Conservation (phyloP, 371 early-diverging fungal species). For the Syncephalastrum sp. region DNA sequence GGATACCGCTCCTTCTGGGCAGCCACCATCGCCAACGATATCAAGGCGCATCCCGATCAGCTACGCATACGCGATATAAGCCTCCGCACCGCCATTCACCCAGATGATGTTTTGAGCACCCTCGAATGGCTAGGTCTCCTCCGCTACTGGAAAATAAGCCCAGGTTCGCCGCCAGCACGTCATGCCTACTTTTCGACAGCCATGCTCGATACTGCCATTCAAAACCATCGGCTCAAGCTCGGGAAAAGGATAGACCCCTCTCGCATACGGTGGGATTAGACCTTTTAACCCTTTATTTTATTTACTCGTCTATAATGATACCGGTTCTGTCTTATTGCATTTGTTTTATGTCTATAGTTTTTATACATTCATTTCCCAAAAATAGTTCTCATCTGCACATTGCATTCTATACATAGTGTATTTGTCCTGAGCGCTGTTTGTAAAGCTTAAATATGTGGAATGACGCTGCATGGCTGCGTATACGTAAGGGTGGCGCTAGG, state of each 20-base stretch:
- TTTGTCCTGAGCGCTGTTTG: too few species aligned
- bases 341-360: too few species aligned
- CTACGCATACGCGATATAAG: constrained; percentile 31
- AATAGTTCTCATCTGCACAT: too few species aligned
- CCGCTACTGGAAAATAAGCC: constrained; percentile 18
- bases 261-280: constrained; percentile 7
- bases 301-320: too few species aligned
- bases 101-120: constrained; percentile 39
- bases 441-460: too few species aligned
- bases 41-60: constrained; percentile 33
- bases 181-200: constrained; percentile 2
- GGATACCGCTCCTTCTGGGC: constrained; percentile 79
- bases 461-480: too few species aligned
- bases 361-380: too few species aligned
- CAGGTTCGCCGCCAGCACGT: background rate
- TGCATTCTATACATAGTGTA: too few species aligned
- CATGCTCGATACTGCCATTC: constrained; percentile 12
- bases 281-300: background rate
- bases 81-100: constrained; percentile 34
- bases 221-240: constrained; percentile 8
- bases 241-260: constrained; percentile 7
- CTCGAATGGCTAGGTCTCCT: constrained; percentile 30
- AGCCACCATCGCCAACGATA: constrained; percentile 41
- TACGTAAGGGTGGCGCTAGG: too few species aligned
- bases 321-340: too few species aligned